These are phyloP conservation scores for Lasiosphaeria ovina DNA, from an alignment of 495 filamentous ascomycete species.

Conservation along the genomic window DNA sequence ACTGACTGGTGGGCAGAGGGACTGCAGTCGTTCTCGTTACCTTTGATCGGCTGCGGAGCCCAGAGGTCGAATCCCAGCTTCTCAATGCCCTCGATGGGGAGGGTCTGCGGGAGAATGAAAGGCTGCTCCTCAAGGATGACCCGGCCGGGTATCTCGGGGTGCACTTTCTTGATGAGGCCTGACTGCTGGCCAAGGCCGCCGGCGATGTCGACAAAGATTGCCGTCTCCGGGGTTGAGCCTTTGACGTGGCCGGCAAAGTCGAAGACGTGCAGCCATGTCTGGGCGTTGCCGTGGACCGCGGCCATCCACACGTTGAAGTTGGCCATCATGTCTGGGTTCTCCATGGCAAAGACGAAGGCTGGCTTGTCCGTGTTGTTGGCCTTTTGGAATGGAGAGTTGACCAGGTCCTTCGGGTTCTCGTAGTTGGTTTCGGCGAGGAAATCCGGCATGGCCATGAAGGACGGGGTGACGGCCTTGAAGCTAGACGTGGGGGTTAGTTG, in stretches of 20 bases:
- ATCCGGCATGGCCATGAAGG: conserved; percentile 32
- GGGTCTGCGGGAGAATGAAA: conserved; percentile 28
- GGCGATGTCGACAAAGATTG: conserved; percentile 52
- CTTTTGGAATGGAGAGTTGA: conserved; percentile 37
- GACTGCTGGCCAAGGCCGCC: conserved; percentile 53
- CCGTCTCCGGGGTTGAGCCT: conserved; percentile 3
- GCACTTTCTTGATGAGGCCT: conserved; percentile 39
- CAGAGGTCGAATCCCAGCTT: conserved; percentile 50
- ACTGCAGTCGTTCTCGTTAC: conserved; percentile 17
- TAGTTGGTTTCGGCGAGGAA: conserved; percentile 44
- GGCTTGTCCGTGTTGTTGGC: conserved; percentile 40
- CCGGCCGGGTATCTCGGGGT: conserved; percentile 36
- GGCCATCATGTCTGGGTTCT: conserved; percentile 37
- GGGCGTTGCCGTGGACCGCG: conserved; percentile 21
- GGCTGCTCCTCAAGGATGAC: conserved; percentile 54
- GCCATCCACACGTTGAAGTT: conserved; percentile 41
- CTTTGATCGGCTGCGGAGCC: conserved; percentile 45
- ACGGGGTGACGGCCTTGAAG: conserved; percentile 32
- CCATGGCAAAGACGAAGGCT: conserved; percentile 38
- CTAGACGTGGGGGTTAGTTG: conserved; percentile 16
- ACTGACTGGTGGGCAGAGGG: too few relatives aligned
- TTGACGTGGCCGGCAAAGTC: not conserved
- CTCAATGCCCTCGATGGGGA: conserved; percentile 42
- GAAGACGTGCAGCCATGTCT: conserved; percentile 36
- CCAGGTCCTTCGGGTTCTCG: conserved; percentile 31